Evolutionary conservation across 176 grass and related monocot genomes (phyloP).

Genomic region (Oryza glumipatula): DNA sequence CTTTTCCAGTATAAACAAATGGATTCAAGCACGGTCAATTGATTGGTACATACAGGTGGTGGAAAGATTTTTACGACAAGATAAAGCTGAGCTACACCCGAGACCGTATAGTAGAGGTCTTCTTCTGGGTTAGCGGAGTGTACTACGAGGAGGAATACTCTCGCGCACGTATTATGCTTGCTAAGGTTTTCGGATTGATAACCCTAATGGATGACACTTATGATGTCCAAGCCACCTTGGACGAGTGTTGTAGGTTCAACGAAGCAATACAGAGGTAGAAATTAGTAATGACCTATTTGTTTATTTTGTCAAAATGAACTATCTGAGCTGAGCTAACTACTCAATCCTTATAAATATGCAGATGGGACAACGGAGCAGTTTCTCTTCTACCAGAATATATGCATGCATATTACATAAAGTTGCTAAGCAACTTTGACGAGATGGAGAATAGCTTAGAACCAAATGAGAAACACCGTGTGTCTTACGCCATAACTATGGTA

Average conservation of each 20-base stretch:
- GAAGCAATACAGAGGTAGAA: conserved; percentile 29
- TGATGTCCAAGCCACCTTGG: conserved; percentile 27
- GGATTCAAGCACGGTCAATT: no score
- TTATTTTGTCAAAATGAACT: no score
- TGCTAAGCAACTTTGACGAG: conserved; percentile 5
- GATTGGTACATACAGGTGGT: conserved; percentile 25
- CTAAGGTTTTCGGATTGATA: background rate
- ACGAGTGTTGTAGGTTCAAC: conserved; percentile 18
- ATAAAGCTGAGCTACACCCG: conserved; percentile 19
- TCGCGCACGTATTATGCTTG: background rate
- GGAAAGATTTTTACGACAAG: background rate
- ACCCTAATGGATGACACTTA: conserved; percentile 25
- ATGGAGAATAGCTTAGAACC: conserved; percentile 6
- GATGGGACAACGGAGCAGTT: conserved; percentile 19
- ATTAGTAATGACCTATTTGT: no score
- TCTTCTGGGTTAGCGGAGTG: background rate
- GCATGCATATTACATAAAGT: background rate
- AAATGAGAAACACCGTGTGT: conserved; percentile 34
- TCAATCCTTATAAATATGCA: background rate
- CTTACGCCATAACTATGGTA: conserved; percentile 31
- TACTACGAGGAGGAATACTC: conserved; percentile 22
- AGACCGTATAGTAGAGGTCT: conserved; percentile 17
- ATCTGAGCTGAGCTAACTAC: no score
- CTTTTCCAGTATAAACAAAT: no score
- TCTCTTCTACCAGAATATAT: conserved; percentile 26